Base-by-base conservation (phyloP, 495 filamentous ascomycete species). In the Daldinia vernicosa region DNA sequence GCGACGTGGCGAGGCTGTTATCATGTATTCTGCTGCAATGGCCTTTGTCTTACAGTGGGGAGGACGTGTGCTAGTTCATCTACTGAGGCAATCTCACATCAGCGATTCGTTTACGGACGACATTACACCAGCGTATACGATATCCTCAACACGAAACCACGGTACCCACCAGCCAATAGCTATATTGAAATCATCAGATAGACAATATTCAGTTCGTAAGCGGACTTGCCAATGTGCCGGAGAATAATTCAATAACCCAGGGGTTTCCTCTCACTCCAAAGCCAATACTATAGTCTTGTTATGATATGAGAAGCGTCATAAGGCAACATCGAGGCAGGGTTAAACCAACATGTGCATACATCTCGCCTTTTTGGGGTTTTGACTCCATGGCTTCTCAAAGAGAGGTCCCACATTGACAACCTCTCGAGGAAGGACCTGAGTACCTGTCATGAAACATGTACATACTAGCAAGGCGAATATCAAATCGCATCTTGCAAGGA, bases 81-180 rank as follows among this genome's bases (percentile, higher is more conserved):
- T 63, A 63, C 56, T 32, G 7, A 27, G 12, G 2, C 22, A 19
- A 33, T 73, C 66, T 73, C 70, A 73, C 70, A 73, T 73, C 70
- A 73, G 70, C 70, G 32, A 27, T 37, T 51, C 30, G 28, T 66
- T 33, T 47, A 40, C 52, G 55, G 47, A 57, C 6, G 52, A 59
- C 57, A 66, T 17, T 40, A 17, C 66, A 69, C 50, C 47, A 35
- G 43, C 19, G 45, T 39, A n/a, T 61, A 66, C 50, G 24, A 61
- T 22, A 53, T 32, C 32, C n/a, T 60, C 24, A 45, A 61, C 37
- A 64, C 54, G 37, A 72, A 59, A 50, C 33, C 53, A 35, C 27
- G 47, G 1, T 53, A 22, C 19, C 14, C 32, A 39, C 30, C 32
- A 67, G n/a, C 52, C 43, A 47, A 17, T 22, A 22, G 17, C 43